A percentile compares a stretch with the other conserved stretches of the same genome.
Conservation (phyloP, 768 basidiomycete species). For the Jaapia argillacea region DNA sequence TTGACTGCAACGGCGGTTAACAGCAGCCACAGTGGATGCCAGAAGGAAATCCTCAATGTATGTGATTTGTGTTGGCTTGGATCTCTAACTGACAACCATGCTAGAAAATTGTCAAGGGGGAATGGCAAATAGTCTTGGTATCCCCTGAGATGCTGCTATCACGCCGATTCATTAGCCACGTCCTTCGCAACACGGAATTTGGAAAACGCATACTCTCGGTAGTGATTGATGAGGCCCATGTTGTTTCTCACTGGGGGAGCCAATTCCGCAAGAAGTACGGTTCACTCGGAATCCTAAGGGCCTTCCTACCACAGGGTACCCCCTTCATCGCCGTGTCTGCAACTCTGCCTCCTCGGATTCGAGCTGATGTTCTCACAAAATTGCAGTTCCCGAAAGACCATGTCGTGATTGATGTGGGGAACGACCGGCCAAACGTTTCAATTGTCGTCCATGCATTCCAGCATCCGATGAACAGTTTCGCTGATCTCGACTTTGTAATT, state of each 20-base stretch:
- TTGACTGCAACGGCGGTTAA: slow-evolving; percentile 23
- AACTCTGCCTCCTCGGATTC: slow-evolving; percentile 10
- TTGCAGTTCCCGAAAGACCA: slow-evolving; percentile 7
- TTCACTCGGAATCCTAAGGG: slow-evolving; percentile 12
- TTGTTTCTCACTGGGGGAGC: slow-evolving; percentile 21
- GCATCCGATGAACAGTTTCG: slow-evolving; percentile 12
- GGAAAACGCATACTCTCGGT: slow-evolving; percentile 11
- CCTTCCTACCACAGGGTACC: slow-evolving; percentile 12
- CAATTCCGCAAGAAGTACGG: slow-evolving; percentile 18
- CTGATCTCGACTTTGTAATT: slow-evolving; percentile 17
- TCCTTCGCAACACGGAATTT: slow-evolving; percentile 15
- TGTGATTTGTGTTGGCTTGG: not conserved
- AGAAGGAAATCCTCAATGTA: slow-evolving; percentile 16
- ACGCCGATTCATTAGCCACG: slow-evolving; percentile 11
- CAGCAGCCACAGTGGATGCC: slow-evolving; percentile 20
- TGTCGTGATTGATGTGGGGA: slow-evolving; percentile 12
- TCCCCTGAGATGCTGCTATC: slow-evolving; percentile 22
- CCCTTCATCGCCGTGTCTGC: slow-evolving; percentile 15
- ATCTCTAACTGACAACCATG: not conserved
- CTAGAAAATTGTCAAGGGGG: slow-evolving; percentile 8
- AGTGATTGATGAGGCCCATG: slow-evolving; percentile 20
- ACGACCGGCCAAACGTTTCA: slow-evolving; percentile 16
- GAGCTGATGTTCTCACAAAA: slow-evolving; percentile 8
- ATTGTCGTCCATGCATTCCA: slow-evolving; percentile 15
- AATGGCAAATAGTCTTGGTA: slow-evolving; percentile 15